A percentile compares a stretch with the other conserved stretches of the same genome.
Evolutionary conservation across 192 early-diverging fungal species (phyloP).

Genomic region (Entomortierella beljakovae): DNA sequence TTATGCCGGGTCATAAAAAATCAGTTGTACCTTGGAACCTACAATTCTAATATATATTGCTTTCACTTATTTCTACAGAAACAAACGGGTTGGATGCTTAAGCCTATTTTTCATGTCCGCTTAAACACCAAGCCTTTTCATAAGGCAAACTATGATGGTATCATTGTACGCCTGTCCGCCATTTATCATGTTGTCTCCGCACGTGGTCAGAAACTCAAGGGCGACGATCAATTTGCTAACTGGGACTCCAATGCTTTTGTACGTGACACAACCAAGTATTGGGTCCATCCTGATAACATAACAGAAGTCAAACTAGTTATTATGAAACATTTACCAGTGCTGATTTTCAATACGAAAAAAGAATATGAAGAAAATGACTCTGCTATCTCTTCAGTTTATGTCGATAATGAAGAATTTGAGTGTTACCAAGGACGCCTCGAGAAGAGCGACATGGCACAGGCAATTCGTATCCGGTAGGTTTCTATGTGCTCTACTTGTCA

Average conservation of each 20-base stretch:
- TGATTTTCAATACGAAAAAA: constrained; percentile 80
- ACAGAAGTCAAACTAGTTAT: constrained; percentile 93
- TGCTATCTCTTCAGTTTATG: constrained; percentile 93
- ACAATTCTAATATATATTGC: neutral
- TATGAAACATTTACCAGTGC: constrained; percentile 90
- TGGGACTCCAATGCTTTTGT: constrained; percentile 50
- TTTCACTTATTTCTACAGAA: constrained; percentile 20
- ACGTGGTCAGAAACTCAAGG: constrained; percentile 45
- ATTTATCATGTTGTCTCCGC: constrained; percentile 71
- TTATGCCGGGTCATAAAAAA: too few species aligned
- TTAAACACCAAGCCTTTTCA: constrained; percentile 87
- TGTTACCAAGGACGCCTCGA: constrained; percentile 91
- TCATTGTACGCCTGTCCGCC: constrained; percentile 86
- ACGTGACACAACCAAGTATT: constrained; percentile 92
- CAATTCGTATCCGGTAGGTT: constrained; percentile 82
- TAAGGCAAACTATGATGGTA: constrained; percentile 85
- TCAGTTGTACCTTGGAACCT: too few species aligned
- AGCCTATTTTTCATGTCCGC: constrained; percentile 83
- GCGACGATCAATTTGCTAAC: constrained; percentile 31
- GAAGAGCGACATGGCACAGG: constrained; percentile 87
- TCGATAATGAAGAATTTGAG: constrained; percentile 91
- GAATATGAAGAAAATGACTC: constrained; percentile 78
- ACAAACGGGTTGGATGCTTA: constrained; percentile 72
- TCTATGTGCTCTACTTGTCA: neutral
- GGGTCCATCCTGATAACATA: constrained; percentile 96